Percentiles rank a stretch among this genome's conserved stretches.
phyloP scores from a whole-genome alignment of 2,329 filamentous ascomycete species.

The Beauveria scarabaeidicola region DNA sequence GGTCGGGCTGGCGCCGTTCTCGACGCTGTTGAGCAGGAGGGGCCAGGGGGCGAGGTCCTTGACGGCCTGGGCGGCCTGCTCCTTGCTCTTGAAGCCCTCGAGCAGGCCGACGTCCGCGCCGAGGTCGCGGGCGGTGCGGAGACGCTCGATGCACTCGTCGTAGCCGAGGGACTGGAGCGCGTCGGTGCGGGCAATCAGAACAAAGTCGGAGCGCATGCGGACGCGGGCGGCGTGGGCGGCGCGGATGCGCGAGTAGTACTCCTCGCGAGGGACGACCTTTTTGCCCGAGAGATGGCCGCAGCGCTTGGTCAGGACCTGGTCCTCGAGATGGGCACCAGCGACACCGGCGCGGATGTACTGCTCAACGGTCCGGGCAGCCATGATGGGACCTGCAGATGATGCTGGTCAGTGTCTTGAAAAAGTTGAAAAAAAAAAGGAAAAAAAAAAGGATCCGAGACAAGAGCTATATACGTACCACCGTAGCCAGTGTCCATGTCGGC shows the following conservation, averaged over 20 bases:
- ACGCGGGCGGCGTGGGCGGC: constrained; percentile 45
- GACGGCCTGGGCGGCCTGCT: constrained; percentile 39
- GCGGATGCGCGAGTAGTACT: constrained; percentile 45
- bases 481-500: constrained; percentile 54
- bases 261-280: constrained; percentile 44
- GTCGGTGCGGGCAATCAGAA: constrained; percentile 58
- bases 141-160: constrained; percentile 43
- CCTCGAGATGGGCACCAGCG: constrained; percentile 53
- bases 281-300: constrained; percentile 58
- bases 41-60: constrained; percentile 39
- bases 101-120: constrained; percentile 54
- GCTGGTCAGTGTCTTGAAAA: neutral
- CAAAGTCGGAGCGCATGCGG: constrained; percentile 44
- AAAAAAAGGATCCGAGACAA: neutral
- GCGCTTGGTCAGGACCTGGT: constrained; percentile 56
- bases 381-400: constrained; percentile 30
- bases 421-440: neutral
- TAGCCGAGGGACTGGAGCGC: constrained; percentile 49
- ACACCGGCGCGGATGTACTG: constrained; percentile 47
- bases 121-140: constrained; percentile 41
- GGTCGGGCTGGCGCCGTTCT: constrained; percentile 46
- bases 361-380: constrained; percentile 43
- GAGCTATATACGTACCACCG: constrained; percentile 29
- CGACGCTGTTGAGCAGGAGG: constrained; percentile 49
- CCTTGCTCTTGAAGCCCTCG: constrained; percentile 46